A percentile compares a stretch with the other conserved stretches of the same genome.
Evolutionary conservation across 495 filamentous ascomycete species (phyloP).

Genomic region (Usnea hakonensis): DNA sequence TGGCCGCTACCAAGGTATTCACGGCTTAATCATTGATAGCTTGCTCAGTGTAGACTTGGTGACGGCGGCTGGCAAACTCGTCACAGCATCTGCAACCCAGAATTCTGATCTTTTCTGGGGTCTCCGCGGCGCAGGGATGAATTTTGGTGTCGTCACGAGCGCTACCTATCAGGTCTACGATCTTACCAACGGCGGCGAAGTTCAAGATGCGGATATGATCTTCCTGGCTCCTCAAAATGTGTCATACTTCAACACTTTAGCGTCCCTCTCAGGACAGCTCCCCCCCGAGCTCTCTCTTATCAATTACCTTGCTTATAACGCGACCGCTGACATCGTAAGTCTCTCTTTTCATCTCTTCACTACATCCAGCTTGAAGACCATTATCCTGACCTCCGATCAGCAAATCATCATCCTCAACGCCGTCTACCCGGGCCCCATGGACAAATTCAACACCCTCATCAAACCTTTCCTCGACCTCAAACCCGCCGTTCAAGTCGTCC

Average conservation of each 20-base stretch:
- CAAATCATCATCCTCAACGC: constrained; percentile 6
- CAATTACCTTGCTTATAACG: background rate
- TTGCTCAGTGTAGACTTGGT: constrained; percentile 30
- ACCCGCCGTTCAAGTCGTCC: background rate
- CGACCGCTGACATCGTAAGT: background rate
- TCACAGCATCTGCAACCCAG: constrained; percentile 27
- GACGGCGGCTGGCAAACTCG: constrained; percentile 28
- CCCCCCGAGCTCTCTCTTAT: constrained; percentile 22
- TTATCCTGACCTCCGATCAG: background rate
- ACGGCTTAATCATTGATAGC: constrained; percentile 33
- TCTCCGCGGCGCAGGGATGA: constrained; percentile 43
- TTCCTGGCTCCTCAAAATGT: constrained; percentile 14
- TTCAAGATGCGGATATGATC: constrained; percentile 24
- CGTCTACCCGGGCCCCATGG: constrained; percentile 11
- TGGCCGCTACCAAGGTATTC: constrained; percentile 29
- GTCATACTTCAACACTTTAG: constrained; percentile 23
- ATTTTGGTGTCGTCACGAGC: constrained; percentile 43
- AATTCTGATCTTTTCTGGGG: constrained; percentile 48
- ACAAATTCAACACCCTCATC: background rate
- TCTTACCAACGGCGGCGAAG: constrained; percentile 24
- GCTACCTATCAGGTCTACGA: constrained; percentile 31
- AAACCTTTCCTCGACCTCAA: constrained; percentile 14
- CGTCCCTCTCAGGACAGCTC: constrained; percentile 22
- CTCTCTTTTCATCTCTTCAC: background rate
- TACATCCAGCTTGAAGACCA: background rate